Conservation (phyloP, 176 grass and related monocot genomes). For the Oryza nivara region DNA sequence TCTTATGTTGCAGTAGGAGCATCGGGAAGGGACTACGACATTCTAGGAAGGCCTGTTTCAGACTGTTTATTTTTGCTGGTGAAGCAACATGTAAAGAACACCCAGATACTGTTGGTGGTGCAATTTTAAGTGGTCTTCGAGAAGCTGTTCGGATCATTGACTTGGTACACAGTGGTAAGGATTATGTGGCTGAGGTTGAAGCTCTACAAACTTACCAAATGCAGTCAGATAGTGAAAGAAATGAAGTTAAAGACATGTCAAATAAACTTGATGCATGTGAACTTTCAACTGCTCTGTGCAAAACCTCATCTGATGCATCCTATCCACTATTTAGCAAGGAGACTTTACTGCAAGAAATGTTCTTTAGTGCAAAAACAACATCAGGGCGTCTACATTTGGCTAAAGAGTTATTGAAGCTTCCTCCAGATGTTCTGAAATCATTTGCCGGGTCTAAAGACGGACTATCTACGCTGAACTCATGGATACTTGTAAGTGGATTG, state of each 20-base stretch:
- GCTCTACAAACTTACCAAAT: slow-evolving; percentile 75
- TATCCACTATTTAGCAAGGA: slow-evolving; percentile 70
- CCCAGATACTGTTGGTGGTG: slow-evolving; percentile 99
- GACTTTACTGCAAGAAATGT: slow-evolving; percentile 86
- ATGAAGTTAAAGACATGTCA: slow-evolving; percentile 88
- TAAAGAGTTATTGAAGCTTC: slow-evolving; percentile 81
- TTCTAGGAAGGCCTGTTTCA: slow-evolving; percentile 84
- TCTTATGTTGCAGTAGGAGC: slow-evolving; percentile 95
- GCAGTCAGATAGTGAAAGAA: slow-evolving; percentile 84
- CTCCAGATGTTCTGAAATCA: slow-evolving; percentile 72
- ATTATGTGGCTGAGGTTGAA: slow-evolving; percentile 88
- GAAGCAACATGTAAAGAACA: slow-evolving; percentile 99
- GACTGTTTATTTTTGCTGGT: slow-evolving; percentile 97
- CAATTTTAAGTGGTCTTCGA: slow-evolving; percentile 97
- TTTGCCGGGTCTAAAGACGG: slow-evolving; percentile 97
- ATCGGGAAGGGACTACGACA: slow-evolving; percentile 92
- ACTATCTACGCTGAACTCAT: slow-evolving; percentile 76
- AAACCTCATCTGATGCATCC: slow-evolving; percentile 60
- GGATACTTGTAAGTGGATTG: slow-evolving; percentile 90
- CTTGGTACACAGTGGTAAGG: slow-evolving; percentile 70
- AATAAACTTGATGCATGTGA: slow-evolving; percentile 85
- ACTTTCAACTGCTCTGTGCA: slow-evolving; percentile 68
- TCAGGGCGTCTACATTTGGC: slow-evolving; percentile 87
- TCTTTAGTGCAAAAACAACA: slow-evolving; percentile 90
- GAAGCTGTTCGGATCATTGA: slow-evolving; percentile 94